Conservation (phyloP, 176 grass and related monocot species). For the Tillandsia fasciculata region DNA sequence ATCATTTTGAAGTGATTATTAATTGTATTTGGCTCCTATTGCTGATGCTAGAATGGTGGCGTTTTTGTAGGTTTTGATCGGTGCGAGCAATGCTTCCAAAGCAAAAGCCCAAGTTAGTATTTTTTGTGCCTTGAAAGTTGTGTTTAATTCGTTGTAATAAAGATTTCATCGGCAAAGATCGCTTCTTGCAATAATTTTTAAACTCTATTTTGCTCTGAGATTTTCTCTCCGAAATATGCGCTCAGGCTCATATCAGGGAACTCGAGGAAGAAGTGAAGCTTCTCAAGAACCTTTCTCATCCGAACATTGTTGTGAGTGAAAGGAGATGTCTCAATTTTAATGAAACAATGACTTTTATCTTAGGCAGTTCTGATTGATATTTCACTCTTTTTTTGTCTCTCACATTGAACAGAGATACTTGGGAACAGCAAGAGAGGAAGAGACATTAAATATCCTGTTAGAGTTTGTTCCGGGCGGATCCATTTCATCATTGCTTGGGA, state of each 20-base stretch:
- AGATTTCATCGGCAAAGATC: not conserved
- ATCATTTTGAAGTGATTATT: not conserved
- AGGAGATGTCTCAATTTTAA: not conserved
- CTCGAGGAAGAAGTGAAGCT: slow-evolving; percentile 99
- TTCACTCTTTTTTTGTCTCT: not conserved
- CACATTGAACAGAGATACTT: slow-evolving; percentile 70
- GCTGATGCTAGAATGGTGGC: not conserved
- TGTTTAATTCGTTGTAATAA: not conserved
- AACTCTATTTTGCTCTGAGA: not conserved
- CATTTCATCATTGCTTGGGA: slow-evolving; percentile 88
- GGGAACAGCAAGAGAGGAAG: slow-evolving; percentile 84
- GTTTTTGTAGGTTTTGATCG: slow-evolving; percentile 69
- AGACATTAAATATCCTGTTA: slow-evolving; percentile 76
- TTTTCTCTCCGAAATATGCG: slow-evolving; percentile 7
- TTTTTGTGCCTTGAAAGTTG: not conserved
- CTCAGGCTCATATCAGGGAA: slow-evolving; percentile 81
- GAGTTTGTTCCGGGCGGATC: slow-evolving; percentile 98
- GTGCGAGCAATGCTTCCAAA: slow-evolving; percentile 61
- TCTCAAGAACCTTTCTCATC: slow-evolving; percentile 88
- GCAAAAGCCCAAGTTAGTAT: slow-evolving; percentile 88
- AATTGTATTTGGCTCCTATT: not conserved
- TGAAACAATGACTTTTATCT: not conserved
- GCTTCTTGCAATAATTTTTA: not conserved
- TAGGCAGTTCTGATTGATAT: not conserved
- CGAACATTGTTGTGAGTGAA: slow-evolving; percentile 86